Evolutionary conservation across 2,329 filamentous ascomycete genomes (phyloP), one percentile per base, ranked within the genome.

Genomic region (Beauveria rudraprayagi): DNA sequence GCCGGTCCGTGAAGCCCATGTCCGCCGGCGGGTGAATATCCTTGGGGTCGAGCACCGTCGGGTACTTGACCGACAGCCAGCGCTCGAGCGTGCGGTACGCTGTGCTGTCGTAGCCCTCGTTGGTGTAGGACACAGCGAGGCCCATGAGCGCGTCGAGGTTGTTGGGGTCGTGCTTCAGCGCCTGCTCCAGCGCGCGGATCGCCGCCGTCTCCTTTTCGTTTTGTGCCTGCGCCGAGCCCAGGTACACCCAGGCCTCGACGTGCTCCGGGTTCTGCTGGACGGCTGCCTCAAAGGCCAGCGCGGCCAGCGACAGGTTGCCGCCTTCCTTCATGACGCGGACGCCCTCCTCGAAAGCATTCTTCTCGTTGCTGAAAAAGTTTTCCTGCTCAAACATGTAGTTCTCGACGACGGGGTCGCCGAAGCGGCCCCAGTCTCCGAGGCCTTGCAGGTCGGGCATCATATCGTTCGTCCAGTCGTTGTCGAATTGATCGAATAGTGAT

Each of bases 131-230:
- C 22, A 99, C 93, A 16, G 93, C 92, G 57, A 99, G 79, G 1
- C 91, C 92, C 93, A 99, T 97, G 51, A 99, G 82, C 0, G 92
- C 93, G 63, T 90, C 85, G 22, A 95, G 82, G 71, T 96, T 97
- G 69, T 86, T 87, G 0, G 92, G 88, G 68, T 97, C 92, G 30
- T 94, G 80, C 73, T 92, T 93, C 65, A 97, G 77, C 1, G 93
- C 92, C 72, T 94, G 90, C 74, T 97, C 93, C 63, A 97, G 80
- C 3, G 94, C 94, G 40, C 94, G 88, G 66, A 99, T 97, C 2
- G 94, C 94, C 0, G 94, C 93, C 9, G 91, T 89, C 74, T 99
- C 94, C 77, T 99, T 99, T 75, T 99, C 94, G 74, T 99, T 99
- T 73, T 99, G 94, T 22, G 94, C 94, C 76, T 99, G 94, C 19